Conservation (phyloP, 2,329 filamentous ascomycete genomes). For the Colletotrichum magnum region DNA sequence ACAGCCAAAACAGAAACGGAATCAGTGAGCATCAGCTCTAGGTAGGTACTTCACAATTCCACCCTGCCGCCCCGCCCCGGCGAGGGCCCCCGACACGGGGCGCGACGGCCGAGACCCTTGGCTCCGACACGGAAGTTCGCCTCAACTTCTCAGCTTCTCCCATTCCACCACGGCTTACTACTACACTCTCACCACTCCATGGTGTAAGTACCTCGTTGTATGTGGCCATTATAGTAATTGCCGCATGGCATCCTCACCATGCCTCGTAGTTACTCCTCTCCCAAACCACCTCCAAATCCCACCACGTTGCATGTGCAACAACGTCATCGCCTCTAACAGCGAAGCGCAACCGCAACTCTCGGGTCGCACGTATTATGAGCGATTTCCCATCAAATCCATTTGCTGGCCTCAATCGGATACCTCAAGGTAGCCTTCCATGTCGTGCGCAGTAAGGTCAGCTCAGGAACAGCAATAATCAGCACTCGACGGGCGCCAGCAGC, state of each 20-base stretch:
- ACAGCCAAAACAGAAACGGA: slow-evolving; percentile 2
- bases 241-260: neutral
- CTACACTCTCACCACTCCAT: no score
- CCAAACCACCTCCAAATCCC: neutral
- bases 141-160: slow-evolving; percentile 28
- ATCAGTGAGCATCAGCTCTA: slow-evolving; percentile 10
- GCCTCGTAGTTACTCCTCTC: neutral
- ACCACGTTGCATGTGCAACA: slow-evolving; percentile 2
- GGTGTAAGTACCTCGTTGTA: no score
- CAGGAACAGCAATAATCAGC: slow-evolving; percentile 34
- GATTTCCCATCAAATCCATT: neutral
- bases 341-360: slow-evolving; percentile 11
- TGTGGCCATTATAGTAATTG: neutral
- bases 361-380: neutral
- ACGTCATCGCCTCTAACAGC: slow-evolving; percentile 22
- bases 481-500: slow-evolving; percentile 34
- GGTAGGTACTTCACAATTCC: neutral
- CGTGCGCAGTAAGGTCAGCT: slow-evolving; percentile 10
- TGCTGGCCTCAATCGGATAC: slow-evolving; percentile 10
- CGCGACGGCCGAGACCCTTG: slow-evolving; percentile 34
- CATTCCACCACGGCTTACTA: neutral
- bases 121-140: slow-evolving; percentile 35
- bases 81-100: slow-evolving; percentile 26
- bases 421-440: slow-evolving; percentile 2
- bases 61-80: slow-evolving; percentile 6